Evolutionary conservation across 2,329 filamentous ascomycete genomes (phyloP), one percentile per base, ranked within the genome.

Genomic region (Pseudofabraea citricarpa): DNA sequence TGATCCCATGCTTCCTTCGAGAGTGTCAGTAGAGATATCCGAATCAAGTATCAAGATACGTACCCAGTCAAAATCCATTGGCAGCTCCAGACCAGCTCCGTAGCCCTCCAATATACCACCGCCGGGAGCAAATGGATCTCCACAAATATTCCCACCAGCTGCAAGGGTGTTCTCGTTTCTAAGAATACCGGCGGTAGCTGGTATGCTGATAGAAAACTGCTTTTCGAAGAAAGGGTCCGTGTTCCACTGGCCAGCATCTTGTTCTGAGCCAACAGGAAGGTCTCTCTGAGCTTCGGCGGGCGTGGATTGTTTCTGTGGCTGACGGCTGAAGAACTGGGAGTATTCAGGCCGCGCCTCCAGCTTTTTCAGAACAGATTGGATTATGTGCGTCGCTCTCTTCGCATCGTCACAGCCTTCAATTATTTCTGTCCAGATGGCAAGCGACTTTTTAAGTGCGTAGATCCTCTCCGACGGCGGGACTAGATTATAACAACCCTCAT

Each of bases 401-500:
- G 55, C 53, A 42, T 59, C 55, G 5, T 33, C 41, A 24, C 51
- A 56, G n/a, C 54, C 44, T 36, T 53, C 41, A 5, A 40, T 16
- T n/a, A 56, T 39, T 22, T 54, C 49, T 3, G 21, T 38, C 56
- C 54, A 59, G 6, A 57, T 54, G 31, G 43, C 44, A 37, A 49
- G 47, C n/a, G 51, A 51, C 12, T 29, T 38, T 9, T 45, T 26
- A n/a, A 59, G 36, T 6, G 38, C 47, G 16, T 51, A 38, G 3
- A 57, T 18, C 20, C 57, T 59, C 6, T 51, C 43, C 4, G 21
- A 12, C 20, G 13, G 35, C 35, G 36, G 21, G 49, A 44, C 4
- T 41, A 36, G n/a, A 54, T 45, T n/a, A 45, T 20, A 31, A 47
- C 27, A 10, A 54, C n/a, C 45, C 43, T 7, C 43, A 35, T 12